phyloP scores from a whole-genome alignment of 179 eudicot species.

The Spergularia azorica region DNA sequence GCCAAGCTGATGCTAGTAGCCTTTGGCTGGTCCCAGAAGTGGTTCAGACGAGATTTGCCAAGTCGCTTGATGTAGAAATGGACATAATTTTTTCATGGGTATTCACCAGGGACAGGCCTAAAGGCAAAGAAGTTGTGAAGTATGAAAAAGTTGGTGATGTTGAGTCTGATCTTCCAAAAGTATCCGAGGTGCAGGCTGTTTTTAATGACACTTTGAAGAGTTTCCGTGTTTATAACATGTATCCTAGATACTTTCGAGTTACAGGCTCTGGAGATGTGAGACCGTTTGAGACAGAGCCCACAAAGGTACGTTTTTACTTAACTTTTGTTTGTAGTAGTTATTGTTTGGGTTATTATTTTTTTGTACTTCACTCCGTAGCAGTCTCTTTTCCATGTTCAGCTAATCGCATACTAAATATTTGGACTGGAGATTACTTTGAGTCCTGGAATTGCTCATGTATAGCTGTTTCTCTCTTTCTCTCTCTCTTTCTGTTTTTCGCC shows the following conservation, averaged over 20 bases:
- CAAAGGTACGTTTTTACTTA: conserved; percentile 69
- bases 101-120: conserved; percentile 83
- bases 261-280: conserved; percentile 97
- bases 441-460: too few species aligned
- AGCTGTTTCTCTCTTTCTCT: too few species aligned
- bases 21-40: conserved; percentile 90
- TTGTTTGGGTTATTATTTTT: neutral
- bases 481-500: too few species aligned
- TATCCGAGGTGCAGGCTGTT: conserved; percentile 65
- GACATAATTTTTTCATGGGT: conserved; percentile 76
- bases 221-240: conserved; percentile 64
- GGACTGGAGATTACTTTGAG: too few species aligned
- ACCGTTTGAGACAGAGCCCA: conserved; percentile 58
- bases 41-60: conserved; percentile 60
- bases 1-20: conserved; percentile 89
- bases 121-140: conserved; percentile 88
- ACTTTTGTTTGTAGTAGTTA: neutral
- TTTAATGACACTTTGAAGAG: conserved; percentile 68
- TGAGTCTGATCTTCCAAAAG: conserved; percentile 52
- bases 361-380: neutral
- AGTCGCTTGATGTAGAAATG: conserved; percentile 57
- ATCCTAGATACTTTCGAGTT: conserved; percentile 77
- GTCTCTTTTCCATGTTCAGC: neutral
- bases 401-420: neutral
- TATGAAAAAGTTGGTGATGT: conserved; percentile 57